These are phyloP conservation scores for Lodderomyces metapsilosis DNA, from an alignment of 1,139 yeast genomes.

Conservation along the genomic window DNA sequence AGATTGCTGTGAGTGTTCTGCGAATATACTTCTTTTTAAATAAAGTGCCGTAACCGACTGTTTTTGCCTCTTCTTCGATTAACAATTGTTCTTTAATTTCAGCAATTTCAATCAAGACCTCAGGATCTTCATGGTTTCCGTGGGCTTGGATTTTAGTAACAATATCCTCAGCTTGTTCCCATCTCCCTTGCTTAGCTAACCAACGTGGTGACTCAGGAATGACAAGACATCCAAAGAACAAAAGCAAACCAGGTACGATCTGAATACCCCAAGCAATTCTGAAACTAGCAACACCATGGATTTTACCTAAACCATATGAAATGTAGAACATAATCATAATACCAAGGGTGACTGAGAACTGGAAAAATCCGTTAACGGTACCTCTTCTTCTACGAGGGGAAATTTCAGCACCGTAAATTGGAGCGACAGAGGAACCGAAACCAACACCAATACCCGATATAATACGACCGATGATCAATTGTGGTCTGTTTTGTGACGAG, in stretches of 20 bases:
- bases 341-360: constrained; percentile 69
- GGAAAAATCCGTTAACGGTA: constrained; percentile 62
- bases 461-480: constrained; percentile 59
- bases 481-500: constrained; percentile 44
- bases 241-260: constrained; percentile 56
- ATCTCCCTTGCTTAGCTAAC: constrained; percentile 60
- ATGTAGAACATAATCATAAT: constrained; percentile 59
- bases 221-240: constrained; percentile 47
- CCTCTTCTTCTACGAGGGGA: constrained; percentile 69
- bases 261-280: constrained; percentile 71
- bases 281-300: constrained; percentile 52
- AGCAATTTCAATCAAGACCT: constrained; percentile 55
- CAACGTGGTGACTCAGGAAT: constrained; percentile 78
- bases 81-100: constrained; percentile 54
- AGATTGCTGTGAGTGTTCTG: constrained; percentile 49
- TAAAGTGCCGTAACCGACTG: constrained; percentile 43
- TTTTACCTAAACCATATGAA: constrained; percentile 56
- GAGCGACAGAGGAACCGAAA: constrained; percentile 66
- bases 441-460: constrained; percentile 72
- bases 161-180: constrained; percentile 61
- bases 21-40: constrained; percentile 47
- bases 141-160: constrained; percentile 54
- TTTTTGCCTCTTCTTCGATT: constrained; percentile 33
- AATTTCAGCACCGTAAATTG: constrained; percentile 71
- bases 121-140: constrained; percentile 53